These are phyloP conservation scores for Huntiella bhutanensis DNA, from an alignment of 2,329 filamentous ascomycete species.

Conservation along the genomic window DNA sequence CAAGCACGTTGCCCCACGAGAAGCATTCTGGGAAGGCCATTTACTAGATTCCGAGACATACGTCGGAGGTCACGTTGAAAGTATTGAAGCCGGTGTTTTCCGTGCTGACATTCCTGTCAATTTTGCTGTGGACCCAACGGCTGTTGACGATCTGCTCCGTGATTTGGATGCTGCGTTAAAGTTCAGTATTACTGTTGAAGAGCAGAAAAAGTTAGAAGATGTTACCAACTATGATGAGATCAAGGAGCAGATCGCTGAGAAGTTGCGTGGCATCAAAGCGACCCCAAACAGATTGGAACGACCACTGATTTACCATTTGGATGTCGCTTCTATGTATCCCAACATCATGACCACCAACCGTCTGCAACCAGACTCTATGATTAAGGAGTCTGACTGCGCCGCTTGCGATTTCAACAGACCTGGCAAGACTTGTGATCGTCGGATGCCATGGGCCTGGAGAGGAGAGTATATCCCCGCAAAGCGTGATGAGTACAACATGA, in stretches of 20 bases:
- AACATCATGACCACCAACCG: slow-evolving; percentile 99
- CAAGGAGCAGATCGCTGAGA: slow-evolving; percentile 59
- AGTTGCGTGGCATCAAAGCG: slow-evolving; percentile 52
- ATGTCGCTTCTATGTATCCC: slow-evolving; percentile 98
- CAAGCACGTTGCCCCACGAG: slow-evolving; percentile 79
- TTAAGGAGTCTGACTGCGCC: slow-evolving; percentile 84
- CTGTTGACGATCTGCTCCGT: slow-evolving; percentile 69
- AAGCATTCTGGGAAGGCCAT: slow-evolving; percentile 93
- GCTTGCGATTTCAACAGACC: slow-evolving; percentile 97
- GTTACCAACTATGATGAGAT: slow-evolving; percentile 69
- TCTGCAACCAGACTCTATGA: slow-evolving; percentile 97
- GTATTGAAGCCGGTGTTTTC: slow-evolving; percentile 96
- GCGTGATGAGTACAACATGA: slow-evolving; percentile 98
- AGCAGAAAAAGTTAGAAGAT: slow-evolving; percentile 64
- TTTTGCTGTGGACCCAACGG: slow-evolving; percentile 73
- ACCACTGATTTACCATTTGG: slow-evolving; percentile 91
- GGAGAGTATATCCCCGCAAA: slow-evolving; percentile 94
- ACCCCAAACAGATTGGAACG: slow-evolving; percentile 71
- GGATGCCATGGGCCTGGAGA: slow-evolving; percentile 94
- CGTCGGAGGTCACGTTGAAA: slow-evolving; percentile 94
- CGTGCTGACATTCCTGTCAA: slow-evolving; percentile 88
- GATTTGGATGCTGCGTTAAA: slow-evolving; percentile 79
- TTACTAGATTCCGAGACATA: slow-evolving; percentile 94
- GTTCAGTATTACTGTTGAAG: slow-evolving; percentile 72
- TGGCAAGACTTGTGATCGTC: slow-evolving; percentile 87